Base-by-base conservation (phyloP, 139 green algal species). In the Medakamo hakoo region DNA sequence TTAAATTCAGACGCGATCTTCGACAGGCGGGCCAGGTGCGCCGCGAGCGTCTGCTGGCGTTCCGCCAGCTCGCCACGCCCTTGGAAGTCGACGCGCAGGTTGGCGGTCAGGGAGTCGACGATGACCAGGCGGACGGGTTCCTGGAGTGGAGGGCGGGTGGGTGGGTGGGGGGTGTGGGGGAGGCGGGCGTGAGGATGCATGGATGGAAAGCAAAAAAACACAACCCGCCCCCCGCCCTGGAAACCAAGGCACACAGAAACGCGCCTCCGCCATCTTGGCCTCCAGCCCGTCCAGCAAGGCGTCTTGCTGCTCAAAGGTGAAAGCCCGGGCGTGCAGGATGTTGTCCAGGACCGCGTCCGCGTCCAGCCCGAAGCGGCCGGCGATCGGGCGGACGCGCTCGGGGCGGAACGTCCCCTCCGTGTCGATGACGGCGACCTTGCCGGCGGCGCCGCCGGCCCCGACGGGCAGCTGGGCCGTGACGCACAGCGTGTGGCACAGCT, bases 341-440 rank as follows among this genome's bases (percentile, higher is more conserved):
- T 96, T 96, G 57, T 87, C 71, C 16, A 85, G 73, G 4, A 91
- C 84, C 9, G 75, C 78, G 2, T 92, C 81, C 3, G 68, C 60
- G 29, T 95, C 85, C 60, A 96, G 70, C 20, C 73, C 67, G 69
- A 84, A 96, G 24, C 88, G 68, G 57, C 85, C 73, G 3, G 92
- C 89, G 68, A 98, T 95, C 29, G 79, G 29, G 4, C 63, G 69
- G 22, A 97, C 73, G 40, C 86, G 70, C 69, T 95, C 80, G 2
- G 88, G 83, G 2, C 90, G 66, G 76, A 97, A 97, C 16, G 86
- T 88, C 27, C 87, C 86, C 71, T 98, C 91, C n/a, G 89, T 94
- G 79, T 97, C 90, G 60, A 95, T 85, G 66, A 78, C 88, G 0
- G 82, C 86, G 32, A 88, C 79, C 76, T 87, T 87, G 55, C 82